phyloP scores from a whole-genome alignment of 176 grass and related monocot genomes.

The Oryza longistaminata region DNA sequence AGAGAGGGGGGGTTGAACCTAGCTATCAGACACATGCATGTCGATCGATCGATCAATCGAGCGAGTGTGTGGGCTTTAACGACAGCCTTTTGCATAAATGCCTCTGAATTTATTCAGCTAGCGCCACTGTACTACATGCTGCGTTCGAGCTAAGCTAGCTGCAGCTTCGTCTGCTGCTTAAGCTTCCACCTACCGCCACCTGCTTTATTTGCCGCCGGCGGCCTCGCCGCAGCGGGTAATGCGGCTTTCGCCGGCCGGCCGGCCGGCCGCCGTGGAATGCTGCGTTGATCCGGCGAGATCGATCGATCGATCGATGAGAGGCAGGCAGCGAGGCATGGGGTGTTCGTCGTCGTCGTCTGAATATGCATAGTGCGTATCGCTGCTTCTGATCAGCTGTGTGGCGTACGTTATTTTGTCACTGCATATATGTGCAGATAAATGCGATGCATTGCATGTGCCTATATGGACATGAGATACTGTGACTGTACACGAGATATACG shows the following conservation, averaged over 20 bases:
- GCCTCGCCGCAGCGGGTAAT: too few relatives aligned
- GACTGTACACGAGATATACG: not conserved
- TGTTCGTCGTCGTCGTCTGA: too few relatives aligned
- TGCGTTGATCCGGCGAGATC: not conserved
- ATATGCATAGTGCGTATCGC: not conserved
- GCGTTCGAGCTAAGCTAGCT: too few relatives aligned
- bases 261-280: not conserved
- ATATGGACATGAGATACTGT: not conserved
- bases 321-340: not conserved
- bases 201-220: too few relatives aligned
- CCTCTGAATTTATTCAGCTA: slow-evolving; percentile 4
- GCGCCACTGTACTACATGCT: too few relatives aligned
- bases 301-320: too few relatives aligned
- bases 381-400: too few relatives aligned
- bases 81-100: slow-evolving; percentile 39
- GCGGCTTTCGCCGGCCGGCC: too few relatives aligned
- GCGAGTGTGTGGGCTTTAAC: not conserved
- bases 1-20: not conserved
- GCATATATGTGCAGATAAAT: not conserved
- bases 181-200: not conserved
- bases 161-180: not conserved
- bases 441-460: not conserved
- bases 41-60: too few relatives aligned
- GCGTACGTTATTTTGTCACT: too few relatives aligned
- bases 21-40: not conserved